A percentile compares a stretch with the other conserved stretches of the same genome.
These are phyloP conservation scores for Talinum fruticosum DNA, from an alignment of 148 eudicot species.

Conservation along the genomic window DNA sequence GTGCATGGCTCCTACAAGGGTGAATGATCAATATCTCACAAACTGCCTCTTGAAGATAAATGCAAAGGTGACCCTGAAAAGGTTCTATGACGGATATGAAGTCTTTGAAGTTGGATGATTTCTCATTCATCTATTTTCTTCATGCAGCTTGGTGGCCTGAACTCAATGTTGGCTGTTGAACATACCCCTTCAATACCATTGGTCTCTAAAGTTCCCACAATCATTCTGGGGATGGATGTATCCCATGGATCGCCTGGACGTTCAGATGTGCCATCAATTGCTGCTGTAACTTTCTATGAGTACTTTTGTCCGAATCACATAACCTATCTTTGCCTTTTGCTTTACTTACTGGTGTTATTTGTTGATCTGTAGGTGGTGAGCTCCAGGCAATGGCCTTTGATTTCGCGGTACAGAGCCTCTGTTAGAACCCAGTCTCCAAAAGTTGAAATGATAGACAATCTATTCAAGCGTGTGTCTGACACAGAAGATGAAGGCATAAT, in stretches of 20 bases:
- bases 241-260: slow-evolving; percentile 55
- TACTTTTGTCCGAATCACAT: background rate
- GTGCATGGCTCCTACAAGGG: slow-evolving; percentile 57
- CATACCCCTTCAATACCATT: slow-evolving; percentile 32
- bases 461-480: slow-evolving; percentile 46
- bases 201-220: slow-evolving; percentile 32
- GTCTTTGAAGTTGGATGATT: background rate
- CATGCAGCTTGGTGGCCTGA: slow-evolving; percentile 47
- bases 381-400: slow-evolving; percentile 66
- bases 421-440: slow-evolving; percentile 67
- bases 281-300: slow-evolving; percentile 33
- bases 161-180: slow-evolving; percentile 36
- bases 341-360: background rate
- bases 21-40: slow-evolving; percentile 64
- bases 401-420: slow-evolving; percentile 66
- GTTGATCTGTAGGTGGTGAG: slow-evolving; percentile 49
- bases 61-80: slow-evolving; percentile 42
- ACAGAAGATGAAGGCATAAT: slow-evolving; percentile 57
- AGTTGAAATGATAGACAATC: slow-evolving; percentile 64
- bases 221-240: slow-evolving; percentile 54
- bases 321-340: background rate
- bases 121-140: background rate
- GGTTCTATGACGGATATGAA: background rate
- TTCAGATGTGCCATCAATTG: slow-evolving; percentile 53
- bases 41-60: slow-evolving; percentile 65